phyloP scores from a whole-genome alignment of 768 basidiomycete genomes.

The Polyporus arcularius region DNA sequence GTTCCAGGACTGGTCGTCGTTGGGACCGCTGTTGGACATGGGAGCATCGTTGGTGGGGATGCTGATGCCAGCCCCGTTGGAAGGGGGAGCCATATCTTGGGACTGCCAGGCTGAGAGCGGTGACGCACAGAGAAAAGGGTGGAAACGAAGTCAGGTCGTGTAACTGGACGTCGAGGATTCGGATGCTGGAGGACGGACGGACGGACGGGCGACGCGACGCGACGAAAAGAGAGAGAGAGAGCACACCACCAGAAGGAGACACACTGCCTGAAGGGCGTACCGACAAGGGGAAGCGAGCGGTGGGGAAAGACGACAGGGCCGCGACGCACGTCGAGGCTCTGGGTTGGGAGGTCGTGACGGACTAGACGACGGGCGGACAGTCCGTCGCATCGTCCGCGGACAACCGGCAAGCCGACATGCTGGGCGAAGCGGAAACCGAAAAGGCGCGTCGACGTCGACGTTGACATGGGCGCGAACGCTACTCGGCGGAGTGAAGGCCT shows the following conservation, averaged over 20 bases:
- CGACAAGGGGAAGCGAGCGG: slow-evolving; percentile 1
- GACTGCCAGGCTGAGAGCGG: slow-evolving; percentile 75
- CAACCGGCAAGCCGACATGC: too few relatives aligned
- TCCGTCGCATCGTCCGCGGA: not conserved
- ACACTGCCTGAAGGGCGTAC: slow-evolving; percentile 10
- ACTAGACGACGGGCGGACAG: not conserved
- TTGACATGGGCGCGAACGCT: slow-evolving; percentile 1
- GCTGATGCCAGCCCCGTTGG: slow-evolving; percentile 54
- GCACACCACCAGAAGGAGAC: slow-evolving; percentile 15
- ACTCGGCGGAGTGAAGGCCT: slow-evolving; percentile 23
- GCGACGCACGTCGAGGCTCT: too few relatives aligned
- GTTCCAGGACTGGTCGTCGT: slow-evolving; percentile 62
- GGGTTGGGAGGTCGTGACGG: not conserved
- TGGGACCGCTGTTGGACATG: slow-evolving; percentile 52
- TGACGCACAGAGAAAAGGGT: slow-evolving; percentile 36
- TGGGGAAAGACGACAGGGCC: too few relatives aligned
- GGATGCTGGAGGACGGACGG: slow-evolving; percentile 23
- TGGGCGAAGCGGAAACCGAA: slow-evolving; percentile 10
- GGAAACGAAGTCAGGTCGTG: slow-evolving; percentile 43
- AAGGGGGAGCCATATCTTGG: slow-evolving; percentile 75
- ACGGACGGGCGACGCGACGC: slow-evolving; percentile 20
- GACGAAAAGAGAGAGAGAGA: slow-evolving; percentile 10
- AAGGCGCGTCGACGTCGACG: slow-evolving; percentile 16
- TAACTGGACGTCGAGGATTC: slow-evolving; percentile 32
- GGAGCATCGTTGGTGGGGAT: slow-evolving; percentile 58